A percentile compares a stretch with the other conserved stretches of the same genome.
Evolutionary conservation across 75 land plant species (phyloP).

Genomic region (Pseudotsuga menziesii): DNA sequence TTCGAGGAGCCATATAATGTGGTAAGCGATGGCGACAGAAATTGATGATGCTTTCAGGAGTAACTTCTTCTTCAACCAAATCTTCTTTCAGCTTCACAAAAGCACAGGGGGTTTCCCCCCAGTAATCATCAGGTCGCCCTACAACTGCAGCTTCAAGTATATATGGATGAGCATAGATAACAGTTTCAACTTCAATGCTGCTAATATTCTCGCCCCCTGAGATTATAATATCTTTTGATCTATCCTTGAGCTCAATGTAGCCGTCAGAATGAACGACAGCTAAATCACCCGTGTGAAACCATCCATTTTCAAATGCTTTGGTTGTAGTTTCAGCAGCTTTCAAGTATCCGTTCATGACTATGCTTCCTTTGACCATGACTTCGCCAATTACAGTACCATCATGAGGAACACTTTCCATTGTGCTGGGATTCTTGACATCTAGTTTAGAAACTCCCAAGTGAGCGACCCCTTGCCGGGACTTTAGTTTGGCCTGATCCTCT

Average conservation of each 20-base stretch:
- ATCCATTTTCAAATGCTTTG: slow-evolving; percentile 65
- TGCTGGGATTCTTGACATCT: slow-evolving; percentile 49
- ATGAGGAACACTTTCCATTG: slow-evolving; percentile 58
- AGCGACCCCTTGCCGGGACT: slow-evolving; percentile 63
- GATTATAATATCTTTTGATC: slow-evolving; percentile 78
- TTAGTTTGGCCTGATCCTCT: slow-evolving; percentile 42
- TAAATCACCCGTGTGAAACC: slow-evolving; percentile 79
- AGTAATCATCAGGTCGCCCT: slow-evolving; percentile 58
- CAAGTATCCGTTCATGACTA: slow-evolving; percentile 78
- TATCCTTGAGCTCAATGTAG: slow-evolving; percentile 65
- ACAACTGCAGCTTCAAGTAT: slow-evolving; percentile 73
- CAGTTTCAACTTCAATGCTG: slow-evolving; percentile 68
- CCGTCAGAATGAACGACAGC: slow-evolving; percentile 73
- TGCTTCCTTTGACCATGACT: slow-evolving; percentile 69
- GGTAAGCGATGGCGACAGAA: slow-evolving; percentile 50
- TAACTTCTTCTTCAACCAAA: slow-evolving; percentile 5
- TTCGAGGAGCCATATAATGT: slow-evolving; percentile 58
- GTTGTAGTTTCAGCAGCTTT: slow-evolving; percentile 52
- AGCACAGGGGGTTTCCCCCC: slow-evolving; percentile 85
- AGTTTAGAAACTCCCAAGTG: slow-evolving; percentile 53
- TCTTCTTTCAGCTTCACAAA: slow-evolving; percentile 55
- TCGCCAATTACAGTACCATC: slow-evolving; percentile 74
- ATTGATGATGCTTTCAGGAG: slow-evolving; percentile 33
- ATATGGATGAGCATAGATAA: slow-evolving; percentile 56
- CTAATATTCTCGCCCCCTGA: slow-evolving; percentile 89